Base-by-base conservation (phyloP, 2,329 filamentous ascomycete species). In the Colletotrichum lindemuthianum region DNA sequence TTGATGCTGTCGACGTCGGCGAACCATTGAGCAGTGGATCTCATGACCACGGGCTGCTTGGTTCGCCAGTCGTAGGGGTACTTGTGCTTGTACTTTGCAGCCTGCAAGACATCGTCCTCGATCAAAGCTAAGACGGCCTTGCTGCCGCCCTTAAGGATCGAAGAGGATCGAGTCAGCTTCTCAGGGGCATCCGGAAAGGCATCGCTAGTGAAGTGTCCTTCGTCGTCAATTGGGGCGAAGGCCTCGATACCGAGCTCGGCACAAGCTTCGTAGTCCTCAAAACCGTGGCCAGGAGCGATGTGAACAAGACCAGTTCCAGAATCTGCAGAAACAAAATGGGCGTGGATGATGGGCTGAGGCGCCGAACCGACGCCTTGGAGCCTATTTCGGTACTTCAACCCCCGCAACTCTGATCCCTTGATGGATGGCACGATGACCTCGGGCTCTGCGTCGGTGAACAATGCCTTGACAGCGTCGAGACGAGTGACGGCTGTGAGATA, bases 1-100 rank as follows among this genome's bases (percentile, higher is more conserved):
- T 96, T 96, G 76, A 98, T 95, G 54, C 84, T 87, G 12, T 85
- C 92, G 2, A 97, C 92, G 75, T 98, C 92, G 10, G 96, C 93
- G 74, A 99, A 99, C 96, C 96, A 99, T 78, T 99, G 96, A 41
- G 94, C 92, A 0, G 96, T 99, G 4, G 96, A 95, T 69, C 96
- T 84, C 39, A 96, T 88, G 65, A 99, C 93, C 53, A 99, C 90
- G 1, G 96, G 96, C 69, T 91, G 85, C 77, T 98, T 99, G 0
- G 95, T 97, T 58, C 96, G 87, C 96, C 96, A 99, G 78, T 99
- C 96, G 70, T 98, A 97, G 0, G 96, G 96, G 74, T 98, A 98
- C 76, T 97, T 98, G 82, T 99, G 96, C 56, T 84, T 84, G 74
- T 95, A 90, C 60, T 83, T 83, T 70, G 96, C 90, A 4, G 85